phyloP scores from a whole-genome alignment of 441 rosid genomes.

The Geranium incanum region DNA sequence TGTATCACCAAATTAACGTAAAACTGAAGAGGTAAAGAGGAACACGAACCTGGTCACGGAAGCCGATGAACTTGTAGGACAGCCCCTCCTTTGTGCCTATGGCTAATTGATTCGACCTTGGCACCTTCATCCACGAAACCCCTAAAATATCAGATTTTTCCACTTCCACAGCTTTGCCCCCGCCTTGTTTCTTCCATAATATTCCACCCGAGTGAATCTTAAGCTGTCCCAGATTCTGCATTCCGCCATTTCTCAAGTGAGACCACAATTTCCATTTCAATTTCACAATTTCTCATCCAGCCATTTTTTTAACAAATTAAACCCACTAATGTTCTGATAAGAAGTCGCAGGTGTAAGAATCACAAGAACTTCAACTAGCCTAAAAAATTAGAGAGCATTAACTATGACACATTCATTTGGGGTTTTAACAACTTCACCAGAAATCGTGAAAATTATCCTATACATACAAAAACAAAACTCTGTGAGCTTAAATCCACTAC shows the following conservation, averaged over 20 bases:
- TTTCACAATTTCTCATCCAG: not conserved
- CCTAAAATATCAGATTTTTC: slow-evolving; percentile 66
- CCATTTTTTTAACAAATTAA: not conserved
- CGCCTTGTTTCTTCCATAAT: slow-evolving; percentile 92
- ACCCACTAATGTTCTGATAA: not conserved
- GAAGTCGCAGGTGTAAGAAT: too few relatives aligned
- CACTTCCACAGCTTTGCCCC: slow-evolving; percentile 92
- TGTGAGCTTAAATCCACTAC: too few relatives aligned
- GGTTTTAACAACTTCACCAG: too few relatives aligned
- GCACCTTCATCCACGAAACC: slow-evolving; percentile 84
- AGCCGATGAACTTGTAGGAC: slow-evolving; percentile 76
- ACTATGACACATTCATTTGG: too few relatives aligned
- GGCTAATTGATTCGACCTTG: slow-evolving; percentile 72
- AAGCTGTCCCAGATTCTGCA: slow-evolving; percentile 83
- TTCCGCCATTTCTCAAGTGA: slow-evolving; percentile 9
- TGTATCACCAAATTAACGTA: not conserved
- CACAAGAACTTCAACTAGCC: too few relatives aligned
- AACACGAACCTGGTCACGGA: slow-evolving; percentile 64
- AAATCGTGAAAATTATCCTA: too few relatives aligned
- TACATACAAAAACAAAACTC: too few relatives aligned
- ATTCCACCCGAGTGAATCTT: slow-evolving; percentile 69
- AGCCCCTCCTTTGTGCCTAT: slow-evolving; percentile 68
- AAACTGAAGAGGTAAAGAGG: not conserved
- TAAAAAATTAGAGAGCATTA: too few relatives aligned
- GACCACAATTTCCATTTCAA: not conserved